Evolutionary conservation across 2,329 filamentous ascomycete species (phyloP), one percentile per base, ranked within the genome.

Genomic region (Keithomyces neogunnii): DNA sequence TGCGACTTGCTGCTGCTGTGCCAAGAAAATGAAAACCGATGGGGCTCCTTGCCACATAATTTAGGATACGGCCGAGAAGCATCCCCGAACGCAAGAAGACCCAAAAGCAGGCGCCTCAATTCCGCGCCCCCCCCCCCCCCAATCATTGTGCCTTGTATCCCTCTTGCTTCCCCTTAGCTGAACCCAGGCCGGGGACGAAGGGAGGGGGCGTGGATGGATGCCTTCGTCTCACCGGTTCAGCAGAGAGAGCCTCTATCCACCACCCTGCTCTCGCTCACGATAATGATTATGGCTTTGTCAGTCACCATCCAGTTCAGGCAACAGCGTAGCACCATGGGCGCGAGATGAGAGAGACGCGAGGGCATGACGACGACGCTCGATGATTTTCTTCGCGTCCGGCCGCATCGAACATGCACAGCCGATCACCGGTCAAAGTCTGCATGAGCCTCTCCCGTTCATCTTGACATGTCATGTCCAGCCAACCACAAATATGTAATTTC

Each of bases 401-500:
- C 39, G 51, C 49, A 50, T 51, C 50, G 31, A 45, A 47, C n/a
- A 56, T 54, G 56, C 56, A 55, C 28, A 11, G 54, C 53, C 53
- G 59, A 59, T 61, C 57, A 60, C 54, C 57, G 56, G 59, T 59
- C 58, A 55, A 53, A 50, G 51, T 50, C 51, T 54, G 49, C 56
- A 54, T 51, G 43, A 53, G 53, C 40, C 53, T 53, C 42, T 45
- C 43, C 47, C 42, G 43, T 44, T 48, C 29, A 28, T 47, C 35
- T 36, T 50, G 53, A 51, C 49, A 51, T 19, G 49, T 54, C 47
- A 50, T 47, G 5, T 40, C 28, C 40, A 47, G 10, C 45, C 38
- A 35, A 31, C 4, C 19, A 40, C 31, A 5, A 32, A 4, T 8
- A 32, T 32, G 11, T 35, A 30, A 26, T 45, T 48, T 47, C 30